These are phyloP conservation scores for Helichrysum umbraculigerum DNA, from an alignment of 129 eudicot genomes.

Conservation along the genomic window DNA sequence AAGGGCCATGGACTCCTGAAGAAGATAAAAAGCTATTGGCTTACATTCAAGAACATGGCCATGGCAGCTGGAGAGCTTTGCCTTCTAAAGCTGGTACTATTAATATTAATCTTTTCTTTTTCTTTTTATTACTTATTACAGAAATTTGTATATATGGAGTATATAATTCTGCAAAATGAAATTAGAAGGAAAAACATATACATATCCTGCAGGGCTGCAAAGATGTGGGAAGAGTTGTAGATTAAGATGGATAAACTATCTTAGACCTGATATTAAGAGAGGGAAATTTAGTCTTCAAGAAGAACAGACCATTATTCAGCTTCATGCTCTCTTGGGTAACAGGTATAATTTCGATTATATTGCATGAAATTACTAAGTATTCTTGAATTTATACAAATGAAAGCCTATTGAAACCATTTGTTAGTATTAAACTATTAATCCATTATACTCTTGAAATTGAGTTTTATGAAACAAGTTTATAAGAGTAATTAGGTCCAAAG, in stretches of 20 bases:
- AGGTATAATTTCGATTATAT: constrained; percentile 41
- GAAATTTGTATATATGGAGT: background rate
- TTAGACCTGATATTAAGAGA: constrained; percentile 92
- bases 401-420: background rate
- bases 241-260: constrained; percentile 87
- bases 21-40: constrained; percentile 90
- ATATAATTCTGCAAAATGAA: background rate
- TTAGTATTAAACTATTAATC: too few relatives aligned
- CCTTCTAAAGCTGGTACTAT: constrained; percentile 81
- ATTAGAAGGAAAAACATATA: background rate
- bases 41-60: constrained; percentile 79
- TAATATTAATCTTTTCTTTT: background rate
- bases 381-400: too few relatives aligned
- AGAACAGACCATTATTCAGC: constrained; percentile 96
- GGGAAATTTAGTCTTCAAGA: constrained; percentile 89
- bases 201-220: constrained; percentile 55
- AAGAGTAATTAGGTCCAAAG: background rate
- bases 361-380: background rate
- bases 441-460: background rate
- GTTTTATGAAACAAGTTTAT: background rate
- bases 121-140: background rate
- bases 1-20: constrained; percentile 98
- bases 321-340: constrained; percentile 96
- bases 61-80: constrained; percentile 92
- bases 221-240: constrained; percentile 98